A percentile compares a stretch with the other conserved stretches of the same genome.
Conservation (phyloP, 306 rosid species). For the Prunus persica region Prunus_persica_NCBIv2 NC_034014.1:24168001-24168500, state of each 20-base stretch:
- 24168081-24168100: neutral
- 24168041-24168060: too few species aligned
- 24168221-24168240: neutral
- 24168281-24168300: slow-evolving; percentile 16
- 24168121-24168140: neutral
- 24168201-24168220: neutral
- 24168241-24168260: neutral
- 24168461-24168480: neutral
- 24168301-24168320: neutral
- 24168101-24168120: neutral
- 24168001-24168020: too few species aligned
- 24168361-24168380: slow-evolving; percentile 17
- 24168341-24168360: neutral
- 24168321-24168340: neutral
- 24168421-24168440: neutral
- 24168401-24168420: neutral
- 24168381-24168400: slow-evolving; percentile 16
- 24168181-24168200: neutral
- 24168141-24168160: neutral
- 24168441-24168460: neutral
- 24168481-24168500: neutral
- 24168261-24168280: neutral
- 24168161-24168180: neutral
- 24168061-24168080: too few species aligned
- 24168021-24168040: too few species aligned